A percentile compares a stretch with the other conserved stretches of the same genome.
These are phyloP conservation scores for Peterozyma xylosa DNA, from an alignment of 805 yeast species.

Conservation along the genomic window DNA sequence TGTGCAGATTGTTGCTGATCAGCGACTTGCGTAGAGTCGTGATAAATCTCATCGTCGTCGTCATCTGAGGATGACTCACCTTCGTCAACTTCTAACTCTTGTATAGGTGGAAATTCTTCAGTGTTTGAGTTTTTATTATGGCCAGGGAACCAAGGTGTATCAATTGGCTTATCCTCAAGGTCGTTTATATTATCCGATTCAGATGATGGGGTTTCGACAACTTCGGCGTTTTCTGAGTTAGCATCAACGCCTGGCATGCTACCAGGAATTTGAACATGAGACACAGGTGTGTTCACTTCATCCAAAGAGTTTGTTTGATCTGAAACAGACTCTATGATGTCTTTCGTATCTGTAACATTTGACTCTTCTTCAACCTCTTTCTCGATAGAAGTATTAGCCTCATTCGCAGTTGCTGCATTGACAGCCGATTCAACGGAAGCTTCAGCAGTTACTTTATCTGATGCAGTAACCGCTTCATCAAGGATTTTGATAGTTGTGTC, in stretches of 20 bases:
- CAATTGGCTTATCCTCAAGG: not conserved
- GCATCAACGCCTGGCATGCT: conserved; percentile 5
- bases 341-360: too few relatives aligned
- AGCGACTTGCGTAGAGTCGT: conserved; percentile 23
- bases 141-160: conserved; percentile 9
- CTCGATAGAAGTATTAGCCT: too few relatives aligned
- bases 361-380: not conserved
- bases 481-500: not conserved
- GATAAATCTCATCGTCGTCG: conserved; percentile 21
- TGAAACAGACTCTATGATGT: too few relatives aligned
- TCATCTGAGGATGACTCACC: conserved; percentile 38
- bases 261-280: not conserved
- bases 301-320: too few relatives aligned
- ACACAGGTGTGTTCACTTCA: too few relatives aligned
- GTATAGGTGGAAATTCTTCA: conserved; percentile 58
- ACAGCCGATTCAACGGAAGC: not conserved
- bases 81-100: conserved; percentile 46
- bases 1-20: conserved; percentile 19
- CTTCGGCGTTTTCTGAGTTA: not conserved
- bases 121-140: conserved; percentile 5
- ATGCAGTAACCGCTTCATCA: not conserved
- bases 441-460: too few relatives aligned
- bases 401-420: not conserved
- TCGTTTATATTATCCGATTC: not conserved
- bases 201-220: not conserved